phyloP scores from a whole-genome alignment of 345 rosid genomes.

The Melastoma malabathricum region DNA sequence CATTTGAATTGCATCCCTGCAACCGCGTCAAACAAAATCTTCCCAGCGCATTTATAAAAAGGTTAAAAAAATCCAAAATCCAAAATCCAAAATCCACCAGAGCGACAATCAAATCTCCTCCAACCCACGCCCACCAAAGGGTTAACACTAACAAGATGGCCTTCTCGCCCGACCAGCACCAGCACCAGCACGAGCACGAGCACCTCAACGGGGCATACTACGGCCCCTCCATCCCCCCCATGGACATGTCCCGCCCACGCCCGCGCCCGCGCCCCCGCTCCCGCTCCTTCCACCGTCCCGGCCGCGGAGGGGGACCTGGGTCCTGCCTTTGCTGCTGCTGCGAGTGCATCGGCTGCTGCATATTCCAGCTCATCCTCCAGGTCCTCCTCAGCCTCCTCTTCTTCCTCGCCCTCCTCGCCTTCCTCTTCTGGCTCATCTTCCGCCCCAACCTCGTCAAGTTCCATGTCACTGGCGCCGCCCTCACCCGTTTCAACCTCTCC shows the following conservation, averaged over 20 bases:
- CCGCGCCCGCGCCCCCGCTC: too few species aligned
- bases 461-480: conserved; percentile 24
- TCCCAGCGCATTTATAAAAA: too few species aligned
- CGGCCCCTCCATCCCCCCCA: conserved; percentile 16
- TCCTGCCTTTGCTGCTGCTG: conserved; percentile 5
- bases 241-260: background rate
- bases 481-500: conserved; percentile 23
- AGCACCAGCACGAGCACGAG: too few species aligned
- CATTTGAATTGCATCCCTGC: too few species aligned
- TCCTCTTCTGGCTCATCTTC: conserved; percentile 31
- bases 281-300: conserved; percentile 12
- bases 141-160: background rate
- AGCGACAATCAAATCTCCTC: background rate
- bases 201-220: conserved; percentile 20
- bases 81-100: background rate
- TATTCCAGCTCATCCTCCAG: conserved; percentile 12
- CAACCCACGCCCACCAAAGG: background rate
- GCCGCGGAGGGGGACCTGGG: conserved; percentile 5
- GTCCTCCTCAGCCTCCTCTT: conserved; percentile 9
- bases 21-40: too few species aligned
- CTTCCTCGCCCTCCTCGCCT: conserved; percentile 12
- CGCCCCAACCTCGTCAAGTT: conserved; percentile 28
- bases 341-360: conserved; percentile 14
- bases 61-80: too few species aligned
- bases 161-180: conserved; percentile 11